phyloP scores from a whole-genome alignment of 768 basidiomycete genomes.

The Mycena leptocephala region DNA sequence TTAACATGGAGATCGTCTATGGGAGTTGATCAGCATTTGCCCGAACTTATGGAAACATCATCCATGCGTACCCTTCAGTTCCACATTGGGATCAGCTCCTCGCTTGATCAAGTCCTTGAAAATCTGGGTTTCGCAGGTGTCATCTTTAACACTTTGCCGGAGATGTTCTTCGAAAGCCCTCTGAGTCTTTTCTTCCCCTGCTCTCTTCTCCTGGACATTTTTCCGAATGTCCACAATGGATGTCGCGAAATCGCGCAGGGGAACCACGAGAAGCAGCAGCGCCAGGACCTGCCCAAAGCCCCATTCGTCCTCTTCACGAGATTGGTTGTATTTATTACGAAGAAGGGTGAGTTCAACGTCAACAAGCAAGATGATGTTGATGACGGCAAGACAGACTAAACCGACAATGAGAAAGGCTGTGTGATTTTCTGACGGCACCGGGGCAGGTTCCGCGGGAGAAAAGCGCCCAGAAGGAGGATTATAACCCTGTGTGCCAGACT shows the following conservation, averaged over 20 bases:
- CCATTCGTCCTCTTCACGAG: background rate
- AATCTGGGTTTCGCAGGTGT: background rate
- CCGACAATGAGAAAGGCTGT: background rate
- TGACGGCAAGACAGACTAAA: background rate
- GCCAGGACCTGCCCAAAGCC: background rate
- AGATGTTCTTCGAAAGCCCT: background rate
- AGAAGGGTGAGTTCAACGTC: background rate
- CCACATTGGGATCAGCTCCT: background rate
- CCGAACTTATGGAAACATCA: background rate
- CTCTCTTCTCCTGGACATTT: background rate
- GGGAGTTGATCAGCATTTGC: background rate
- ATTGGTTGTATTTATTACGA: background rate
- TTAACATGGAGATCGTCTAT: background rate
- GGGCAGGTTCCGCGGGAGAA: background rate
- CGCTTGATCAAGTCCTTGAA: background rate
- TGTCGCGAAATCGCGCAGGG: background rate
- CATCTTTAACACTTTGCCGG: background rate
- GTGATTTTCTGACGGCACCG: background rate
- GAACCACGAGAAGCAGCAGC: background rate
- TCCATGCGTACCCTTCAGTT: background rate
- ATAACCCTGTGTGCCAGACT: too few species aligned
- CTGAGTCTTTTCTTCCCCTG: background rate
- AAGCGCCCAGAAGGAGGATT: too few species aligned
- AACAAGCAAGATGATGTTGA: background rate
- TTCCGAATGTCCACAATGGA: background rate